Percentiles rank a stretch among this genome's conserved stretches.
These are phyloP conservation scores for Phaeosphaeria sp. DNA, from an alignment of 2,329 filamentous ascomycete genomes.

Conservation along the genomic window DNA sequence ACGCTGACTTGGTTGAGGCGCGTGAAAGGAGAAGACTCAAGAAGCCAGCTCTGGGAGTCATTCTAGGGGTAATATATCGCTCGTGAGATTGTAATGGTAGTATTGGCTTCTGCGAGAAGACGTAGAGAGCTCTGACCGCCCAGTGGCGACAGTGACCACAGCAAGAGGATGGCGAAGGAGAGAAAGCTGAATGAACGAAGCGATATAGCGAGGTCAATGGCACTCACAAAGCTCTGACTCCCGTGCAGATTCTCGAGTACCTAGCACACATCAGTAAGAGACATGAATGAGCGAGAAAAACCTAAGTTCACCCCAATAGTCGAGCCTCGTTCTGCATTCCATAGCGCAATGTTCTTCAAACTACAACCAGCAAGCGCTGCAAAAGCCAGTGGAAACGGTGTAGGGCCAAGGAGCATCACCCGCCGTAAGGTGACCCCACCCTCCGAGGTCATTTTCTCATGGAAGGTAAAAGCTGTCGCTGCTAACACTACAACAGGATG, in stretches of 20 bases:
- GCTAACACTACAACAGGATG: not conserved
- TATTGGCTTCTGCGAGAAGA: not conserved
- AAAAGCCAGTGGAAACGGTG: constrained; percentile 2
- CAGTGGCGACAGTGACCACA: constrained; percentile 7
- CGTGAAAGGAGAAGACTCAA: too few species aligned
- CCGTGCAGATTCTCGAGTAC: not conserved
- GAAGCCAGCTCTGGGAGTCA: too few species aligned
- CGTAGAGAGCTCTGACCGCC: constrained; percentile 6
- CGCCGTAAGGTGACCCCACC: not conserved
- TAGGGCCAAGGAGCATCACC: not conserved
- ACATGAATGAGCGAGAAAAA: too few species aligned
- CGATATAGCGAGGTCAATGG: not conserved
- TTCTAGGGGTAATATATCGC: too few species aligned
- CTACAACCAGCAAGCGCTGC: constrained; percentile 1
- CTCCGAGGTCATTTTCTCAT: not conserved
- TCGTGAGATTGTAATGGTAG: not conserved
- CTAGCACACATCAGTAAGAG: not conserved
- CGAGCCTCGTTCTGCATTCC: not conserved
- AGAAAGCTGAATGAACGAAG: not conserved
- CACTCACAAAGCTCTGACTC: constrained; percentile 7
- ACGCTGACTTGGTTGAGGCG: not conserved
- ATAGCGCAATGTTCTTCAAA: constrained; percentile 3
- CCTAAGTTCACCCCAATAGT: constrained; percentile 1
- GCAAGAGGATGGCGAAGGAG: not conserved
- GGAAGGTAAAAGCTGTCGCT: not conserved